Base-by-base conservation (phyloP, 192 early-diverging fungal genomes). In the Pilaira anomala region DNA sequence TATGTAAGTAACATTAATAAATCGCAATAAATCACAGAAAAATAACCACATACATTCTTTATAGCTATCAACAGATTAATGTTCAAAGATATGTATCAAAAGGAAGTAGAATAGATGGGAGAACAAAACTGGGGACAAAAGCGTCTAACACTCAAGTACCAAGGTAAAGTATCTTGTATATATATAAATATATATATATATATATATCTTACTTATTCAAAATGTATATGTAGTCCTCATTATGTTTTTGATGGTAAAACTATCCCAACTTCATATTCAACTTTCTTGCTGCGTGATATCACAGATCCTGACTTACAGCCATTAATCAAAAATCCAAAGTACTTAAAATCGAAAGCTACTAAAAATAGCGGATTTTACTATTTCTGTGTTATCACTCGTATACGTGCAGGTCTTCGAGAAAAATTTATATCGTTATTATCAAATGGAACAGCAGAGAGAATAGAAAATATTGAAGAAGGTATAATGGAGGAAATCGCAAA, bases 401-500 rank as follows among this genome's bases (percentile, higher is more conserved):
- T 59, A 4, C 7, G 56, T 42, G 7, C 28, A 0, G 44, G n/a
- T 12, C 12, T 58, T 3, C 45, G 48, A 18, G 21, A 0, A 18
- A 67, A 67, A 39, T 4, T 24, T 19, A 4, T 22, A 2, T 29
- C 49, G 3, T 4, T 60, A 25, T 0, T n/a, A 16, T 14, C 18
- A 16, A 18, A 13, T 13, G 16, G 33, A 7, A 21, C 9, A 2
- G 14, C 21, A 13, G 46, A 59, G 2, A 12, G 9, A 26, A 77
- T 76, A 18, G 80, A 77, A 1, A 73, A 76, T 16, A 76, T 78
- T 7, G 68, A 77, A 1, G 79, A 78, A 7, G 76, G 77, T 3
- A 80, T 79, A 13, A 76, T 78, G n/a, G 82, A 80, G 7, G 78
- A 82, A 3, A 79, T 75, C 0, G 73, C 76, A 12, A 71, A 73